Base-by-base conservation (phyloP, 257 asterid species). In the Gentiana dahurica region DNA sequence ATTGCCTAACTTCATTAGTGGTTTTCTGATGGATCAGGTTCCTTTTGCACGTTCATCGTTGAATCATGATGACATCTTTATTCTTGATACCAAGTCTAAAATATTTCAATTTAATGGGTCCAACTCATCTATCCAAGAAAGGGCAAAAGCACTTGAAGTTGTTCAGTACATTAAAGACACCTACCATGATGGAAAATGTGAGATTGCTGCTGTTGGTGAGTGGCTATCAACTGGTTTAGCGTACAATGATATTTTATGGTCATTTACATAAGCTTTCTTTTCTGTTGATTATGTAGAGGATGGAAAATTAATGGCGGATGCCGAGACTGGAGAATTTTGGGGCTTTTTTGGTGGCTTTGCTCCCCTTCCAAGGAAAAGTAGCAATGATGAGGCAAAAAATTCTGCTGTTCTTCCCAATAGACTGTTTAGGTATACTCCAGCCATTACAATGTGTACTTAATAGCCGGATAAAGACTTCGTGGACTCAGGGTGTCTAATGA, bases 311-410 rank as follows among this genome's bases (percentile, higher is more conserved):
- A 93, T 86, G 99, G 94, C 99, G 52, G 99, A 93, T 79, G 96
- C 97, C n/a, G 99, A 93, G 53, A 81, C 96, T 3, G 99, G 99
- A 68, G 99, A 93, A 58, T 93, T 93, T 69, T 93, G 99, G 99
- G 94, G 88, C 51, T 70, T 89, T 64, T 93, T 93, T 81, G 99
- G 99, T 77, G 99, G 99, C 62, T 93, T 93, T 84, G 99, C 99
- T 65, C 99, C 99, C 53, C 99, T 93, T 68, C 89, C 99, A 12
- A 89, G 89, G 85, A 93, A 82, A 83, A 61, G 82, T 52, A 58
- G 66, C 53, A 59, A 65, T 4, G 77, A 82, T 66, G 96, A 79
- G 60, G 46, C 76, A 60, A 73, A 73, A 68, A 76, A 57, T 62
- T 64, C 65, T 38, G 82, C 71, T 71, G 65, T 49, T 67, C 65